Conservation (phyloP, 139 green algal genomes). For the Nannochloris sp. region DNA sequence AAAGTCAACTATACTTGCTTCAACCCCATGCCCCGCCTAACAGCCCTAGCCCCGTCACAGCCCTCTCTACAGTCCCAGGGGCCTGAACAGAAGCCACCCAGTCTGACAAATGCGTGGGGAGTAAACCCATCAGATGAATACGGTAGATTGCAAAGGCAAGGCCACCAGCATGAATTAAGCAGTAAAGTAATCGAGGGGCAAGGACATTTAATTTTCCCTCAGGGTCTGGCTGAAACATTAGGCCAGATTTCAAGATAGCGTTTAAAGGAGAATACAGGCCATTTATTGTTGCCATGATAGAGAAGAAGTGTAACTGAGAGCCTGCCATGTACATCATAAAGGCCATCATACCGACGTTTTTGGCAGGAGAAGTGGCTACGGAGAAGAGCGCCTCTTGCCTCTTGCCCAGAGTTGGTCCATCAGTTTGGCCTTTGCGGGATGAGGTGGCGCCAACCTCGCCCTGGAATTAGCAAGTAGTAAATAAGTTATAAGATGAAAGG, state of each 20-base stretch:
- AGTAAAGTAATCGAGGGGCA: conserved; percentile 68
- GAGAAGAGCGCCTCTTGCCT: conserved; percentile 20
- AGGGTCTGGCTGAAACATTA: conserved; percentile 59
- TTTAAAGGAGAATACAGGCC: conserved; percentile 70
- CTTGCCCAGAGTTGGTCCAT: too few relatives aligned
- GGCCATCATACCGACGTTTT: conserved; percentile 68
- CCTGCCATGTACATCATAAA: conserved; percentile 98
- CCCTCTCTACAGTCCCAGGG: conserved; percentile 15
- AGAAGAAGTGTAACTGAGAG: conserved; percentile 86
- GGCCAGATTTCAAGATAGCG: conserved; percentile 60
- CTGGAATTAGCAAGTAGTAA: too few relatives aligned
- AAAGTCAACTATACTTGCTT: too few relatives aligned
- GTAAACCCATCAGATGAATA: conserved; percentile 80
- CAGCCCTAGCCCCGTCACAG: conserved; percentile 1
- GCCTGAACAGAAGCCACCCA: conserved; percentile 58
- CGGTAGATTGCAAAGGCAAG: conserved; percentile 78
- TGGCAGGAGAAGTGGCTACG: conserved; percentile 17
- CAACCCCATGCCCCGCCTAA: too few relatives aligned
- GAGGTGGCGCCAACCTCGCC: too few relatives aligned
- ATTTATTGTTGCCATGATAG: conserved; percentile 80
- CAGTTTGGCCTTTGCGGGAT: too few relatives aligned
- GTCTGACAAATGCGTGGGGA: conserved; percentile 81
- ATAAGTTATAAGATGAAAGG: too few relatives aligned
- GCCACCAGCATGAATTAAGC: conserved; percentile 57
- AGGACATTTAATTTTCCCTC: conserved; percentile 56